phyloP scores from a whole-genome alignment of 2,329 filamentous ascomycete species.

The Colletotrichum cuscutae region DNA sequence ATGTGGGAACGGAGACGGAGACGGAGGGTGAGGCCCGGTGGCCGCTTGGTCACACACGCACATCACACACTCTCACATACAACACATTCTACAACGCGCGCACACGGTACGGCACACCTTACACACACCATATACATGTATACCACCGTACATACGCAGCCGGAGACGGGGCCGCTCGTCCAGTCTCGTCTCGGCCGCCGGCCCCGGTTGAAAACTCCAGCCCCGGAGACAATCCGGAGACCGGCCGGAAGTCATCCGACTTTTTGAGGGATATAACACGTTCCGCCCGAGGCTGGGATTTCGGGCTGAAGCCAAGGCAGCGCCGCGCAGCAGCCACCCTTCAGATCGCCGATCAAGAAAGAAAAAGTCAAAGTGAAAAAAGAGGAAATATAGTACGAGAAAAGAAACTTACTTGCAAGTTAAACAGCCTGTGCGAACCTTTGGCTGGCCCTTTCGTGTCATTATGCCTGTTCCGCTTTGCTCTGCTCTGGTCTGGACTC shows the following conservation, averaged over 20 bases:
- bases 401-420: constrained; percentile 61
- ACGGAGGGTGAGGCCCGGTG: not conserved
- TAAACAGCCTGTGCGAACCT: constrained; percentile 61
- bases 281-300: not conserved
- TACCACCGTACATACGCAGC: not conserved
- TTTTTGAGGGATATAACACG: not conserved
- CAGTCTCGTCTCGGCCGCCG: not conserved
- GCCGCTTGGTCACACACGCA: constrained; percentile 7
- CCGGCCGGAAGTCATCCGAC: too few species aligned
- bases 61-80: not conserved
- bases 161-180: not conserved
- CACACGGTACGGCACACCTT: too few species aligned
- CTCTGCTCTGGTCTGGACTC: too few species aligned
- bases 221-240: not conserved
- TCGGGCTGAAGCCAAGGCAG: not conserved
- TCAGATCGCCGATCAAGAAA: not conserved
- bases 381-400: not conserved
- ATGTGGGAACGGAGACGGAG: not conserved
- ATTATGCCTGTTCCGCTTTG: constrained; percentile 5
- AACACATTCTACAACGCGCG: not conserved
- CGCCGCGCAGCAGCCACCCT: not conserved
- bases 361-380: not conserved
- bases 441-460: constrained; percentile 38
- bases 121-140: not conserved
- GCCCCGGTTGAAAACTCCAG: not conserved